Conservation (phyloP, 176 grass and related monocot genomes). For the Oryza longistaminata region DNA sequence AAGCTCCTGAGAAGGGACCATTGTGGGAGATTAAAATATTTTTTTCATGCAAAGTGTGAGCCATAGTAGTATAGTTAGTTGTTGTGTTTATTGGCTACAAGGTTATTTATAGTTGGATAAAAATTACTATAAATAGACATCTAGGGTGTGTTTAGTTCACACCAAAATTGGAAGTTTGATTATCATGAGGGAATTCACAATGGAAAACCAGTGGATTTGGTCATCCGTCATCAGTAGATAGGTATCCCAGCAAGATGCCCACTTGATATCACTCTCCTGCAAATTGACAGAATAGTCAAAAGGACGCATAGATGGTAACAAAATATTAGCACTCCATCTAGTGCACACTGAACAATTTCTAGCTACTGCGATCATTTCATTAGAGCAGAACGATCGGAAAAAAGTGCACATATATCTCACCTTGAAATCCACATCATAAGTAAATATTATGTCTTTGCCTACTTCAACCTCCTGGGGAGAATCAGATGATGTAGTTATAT, state of each 20-base stretch:
- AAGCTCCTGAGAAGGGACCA: no score
- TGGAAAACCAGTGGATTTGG: slow-evolving; percentile 97
- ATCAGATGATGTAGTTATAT: slow-evolving; percentile 62
- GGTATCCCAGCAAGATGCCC: slow-evolving; percentile 91
- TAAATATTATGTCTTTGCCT: slow-evolving; percentile 82
- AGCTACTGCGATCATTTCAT: background rate
- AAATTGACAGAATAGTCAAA: slow-evolving; percentile 36
- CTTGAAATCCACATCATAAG: slow-evolving; percentile 79
- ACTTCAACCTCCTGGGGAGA: slow-evolving; percentile 79
- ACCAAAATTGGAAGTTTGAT: no score
- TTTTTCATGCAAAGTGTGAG: no score
- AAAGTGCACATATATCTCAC: slow-evolving; percentile 34
- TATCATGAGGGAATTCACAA: slow-evolving; percentile 95
- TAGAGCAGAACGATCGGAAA: background rate
- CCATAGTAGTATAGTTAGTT: no score
- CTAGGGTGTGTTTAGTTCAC: no score
- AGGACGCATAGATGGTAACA: slow-evolving; percentile 14
- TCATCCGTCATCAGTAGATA: slow-evolving; percentile 94
- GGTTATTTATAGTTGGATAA: no score
- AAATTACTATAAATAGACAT: no score
- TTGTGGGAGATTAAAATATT: no score
- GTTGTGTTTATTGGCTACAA: no score
- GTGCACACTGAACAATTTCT: background rate
- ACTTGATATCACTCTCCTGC: slow-evolving; percentile 93
- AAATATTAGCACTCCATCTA: background rate